Evolutionary conservation across 164 flowering plant genomes (phyloP), one percentile per base, ranked within the genome.

Genomic region (Sextonia rubra): DNA sequence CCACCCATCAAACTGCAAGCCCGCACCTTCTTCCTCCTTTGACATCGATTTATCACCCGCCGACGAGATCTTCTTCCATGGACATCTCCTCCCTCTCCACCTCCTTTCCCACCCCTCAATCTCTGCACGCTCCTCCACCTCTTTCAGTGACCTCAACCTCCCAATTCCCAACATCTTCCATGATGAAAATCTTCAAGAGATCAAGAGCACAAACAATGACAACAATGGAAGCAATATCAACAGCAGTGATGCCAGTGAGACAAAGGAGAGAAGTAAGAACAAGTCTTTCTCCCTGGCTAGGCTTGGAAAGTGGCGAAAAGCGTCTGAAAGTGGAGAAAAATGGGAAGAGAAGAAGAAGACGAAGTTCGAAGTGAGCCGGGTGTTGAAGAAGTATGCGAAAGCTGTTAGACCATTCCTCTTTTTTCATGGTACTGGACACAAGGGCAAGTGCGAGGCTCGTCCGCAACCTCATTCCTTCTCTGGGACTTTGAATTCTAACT

Each of bases 21-120:
- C 77, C 37, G 69, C 80, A 2, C 63, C 80, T 37, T 37, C 44
- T 37, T 37, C 44, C 64, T 77, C 87, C 23, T 76, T 82, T 3
- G 90, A 89, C 25, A 69, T 87, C 12, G 97, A 92, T 69, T 80
- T 92, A 65, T 82, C 97, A 29, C 99, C 99, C 0, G 97, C 99
- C 0, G 99, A 89, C 65, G 93, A 92, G 55, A 91, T 94, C 64
- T 92, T 94, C 94, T 94, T 89, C 85, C 94, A 91, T 60, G 97
- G 99, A 69, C 99, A 92, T 77, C 75, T 94, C 27, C 92, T 94
- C 11, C 98, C 97, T 64, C 97, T 94, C 55, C 97, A 85, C 68
- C 85, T 87, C 74, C 89, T 91, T 68, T 83, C 95, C 49, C 91
- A 89, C 77, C 82, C 84, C 48, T 90, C 89, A 61, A 76, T 75